These are phyloP conservation scores for Aphanomyces cochlioides DNA, from an alignment of 352 stramenopile genomes.

Conservation along the genomic window DNA sequence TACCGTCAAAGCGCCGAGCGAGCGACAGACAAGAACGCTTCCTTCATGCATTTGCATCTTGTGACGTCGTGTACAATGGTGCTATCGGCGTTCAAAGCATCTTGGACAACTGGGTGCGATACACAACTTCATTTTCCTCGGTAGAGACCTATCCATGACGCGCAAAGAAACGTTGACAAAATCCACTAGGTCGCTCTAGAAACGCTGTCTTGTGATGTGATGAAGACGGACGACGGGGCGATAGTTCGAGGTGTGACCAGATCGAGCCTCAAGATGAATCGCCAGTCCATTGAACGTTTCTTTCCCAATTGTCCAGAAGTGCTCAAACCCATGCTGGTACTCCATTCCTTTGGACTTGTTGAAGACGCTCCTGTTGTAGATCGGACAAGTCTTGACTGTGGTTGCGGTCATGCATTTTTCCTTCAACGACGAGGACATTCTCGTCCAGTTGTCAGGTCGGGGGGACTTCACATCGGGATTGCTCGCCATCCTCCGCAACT, in stretches of 20 bases:
- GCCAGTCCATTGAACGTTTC: conserved; percentile 18
- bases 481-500: conserved; percentile 14
- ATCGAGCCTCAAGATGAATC: conserved; percentile 28
- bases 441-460: conserved; percentile 8
- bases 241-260: conserved; percentile 19
- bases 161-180: too few relatives aligned
- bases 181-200: background rate
- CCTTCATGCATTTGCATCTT: background rate
- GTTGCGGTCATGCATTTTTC: conserved; percentile 27
- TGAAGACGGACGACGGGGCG: conserved; percentile 27
- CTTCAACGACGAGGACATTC: conserved; percentile 21
- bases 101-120: conserved; percentile 23
- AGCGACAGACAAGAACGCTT: conserved; percentile 19
- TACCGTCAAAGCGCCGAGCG: conserved; percentile 9
- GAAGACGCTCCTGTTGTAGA: background rate
- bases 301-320: conserved; percentile 24
- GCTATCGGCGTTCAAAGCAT: conserved; percentile 22
- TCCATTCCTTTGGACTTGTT: background rate
- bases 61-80: conserved; percentile 12
- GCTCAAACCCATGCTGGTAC: conserved; percentile 21
- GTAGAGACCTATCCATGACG: background rate
- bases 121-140: conserved; percentile 25
- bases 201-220: conserved; percentile 14
- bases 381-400: conserved; percentile 14
- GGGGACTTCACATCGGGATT: conserved; percentile 17